A percentile compares a stretch with the other conserved stretches of the same genome.
Conservation (phyloP, 2,329 filamentous ascomycete species). For the Leptoxyphium fumago region DNA sequence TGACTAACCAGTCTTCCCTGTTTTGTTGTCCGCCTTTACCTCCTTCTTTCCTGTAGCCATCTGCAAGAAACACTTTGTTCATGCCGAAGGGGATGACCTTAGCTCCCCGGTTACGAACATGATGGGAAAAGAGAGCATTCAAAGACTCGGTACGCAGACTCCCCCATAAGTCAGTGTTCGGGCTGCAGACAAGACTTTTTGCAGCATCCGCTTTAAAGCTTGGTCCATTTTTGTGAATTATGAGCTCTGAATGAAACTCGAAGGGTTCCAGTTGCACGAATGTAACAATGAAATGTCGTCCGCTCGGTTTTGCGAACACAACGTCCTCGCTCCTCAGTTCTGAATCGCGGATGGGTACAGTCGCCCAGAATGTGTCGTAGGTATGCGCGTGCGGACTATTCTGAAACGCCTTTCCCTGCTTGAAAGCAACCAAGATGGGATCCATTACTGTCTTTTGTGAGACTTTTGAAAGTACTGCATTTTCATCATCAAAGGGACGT, state of each 20-base stretch:
- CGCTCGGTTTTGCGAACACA: not conserved
- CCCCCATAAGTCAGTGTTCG: not conserved
- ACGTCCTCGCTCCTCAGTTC: not conserved
- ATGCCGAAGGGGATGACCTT: not conserved
- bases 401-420: not conserved
- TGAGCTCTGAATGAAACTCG: no score
- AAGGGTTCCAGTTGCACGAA: not conserved
- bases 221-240: not conserved
- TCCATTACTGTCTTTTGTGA: no score
- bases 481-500: not conserved
- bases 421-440: no score
- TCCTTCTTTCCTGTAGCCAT: not conserved
- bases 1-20: not conserved
- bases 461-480: no score
- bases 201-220: not conserved
- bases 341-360: not conserved
- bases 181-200: not conserved
- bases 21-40: no score
- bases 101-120: not conserved
- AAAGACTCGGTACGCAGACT: not conserved
- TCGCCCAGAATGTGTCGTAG: not conserved
- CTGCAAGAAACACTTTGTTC: not conserved
- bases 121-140: slow-evolving; percentile 5
- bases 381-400: not conserved
- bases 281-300: not conserved